phyloP scores from a whole-genome alignment of 169 alveolate genomes.

The Haemoproteus tartakovskyi region DNA sequence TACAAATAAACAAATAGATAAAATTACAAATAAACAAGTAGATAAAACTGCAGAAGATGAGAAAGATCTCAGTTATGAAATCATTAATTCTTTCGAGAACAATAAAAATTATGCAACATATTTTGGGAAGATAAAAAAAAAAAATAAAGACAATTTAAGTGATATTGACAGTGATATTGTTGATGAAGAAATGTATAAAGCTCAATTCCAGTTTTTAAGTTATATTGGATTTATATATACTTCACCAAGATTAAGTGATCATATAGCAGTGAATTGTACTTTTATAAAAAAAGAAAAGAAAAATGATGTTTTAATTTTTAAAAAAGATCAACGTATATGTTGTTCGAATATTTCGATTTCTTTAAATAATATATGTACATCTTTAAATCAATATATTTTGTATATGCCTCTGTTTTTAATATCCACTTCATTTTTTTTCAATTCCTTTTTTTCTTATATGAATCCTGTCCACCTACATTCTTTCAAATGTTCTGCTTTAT shows the following conservation, averaged over 20 bases:
- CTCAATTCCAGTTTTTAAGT: slow-evolving; percentile 40
- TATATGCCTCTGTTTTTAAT: too few relatives aligned
- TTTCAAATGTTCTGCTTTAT: too few relatives aligned
- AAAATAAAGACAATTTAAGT: background rate
- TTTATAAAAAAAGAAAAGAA: background rate
- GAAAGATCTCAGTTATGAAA: background rate
- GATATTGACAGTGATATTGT: background rate
- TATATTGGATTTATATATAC: slow-evolving; percentile 61
- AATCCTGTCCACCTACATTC: too few relatives aligned
- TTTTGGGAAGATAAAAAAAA: slow-evolving; percentile 10
- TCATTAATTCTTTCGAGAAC: background rate
- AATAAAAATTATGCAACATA: slow-evolving; percentile 33
- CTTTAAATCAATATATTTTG: too few relatives aligned
- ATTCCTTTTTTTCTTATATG: too few relatives aligned
- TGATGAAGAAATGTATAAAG: slow-evolving; percentile 18
- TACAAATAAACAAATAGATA: too few relatives aligned
- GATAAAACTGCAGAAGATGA: too few relatives aligned
- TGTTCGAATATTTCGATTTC: slow-evolving; percentile 11
- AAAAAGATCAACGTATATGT: slow-evolving; percentile 2
- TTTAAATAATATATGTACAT: slow-evolving; percentile 3
- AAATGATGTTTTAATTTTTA: background rate
- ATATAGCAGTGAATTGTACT: slow-evolving; percentile 57
- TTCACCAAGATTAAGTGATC: slow-evolving; percentile 44
- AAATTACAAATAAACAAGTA: too few relatives aligned
- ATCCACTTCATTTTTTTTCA: too few relatives aligned